phyloP scores from a whole-genome alignment of 2,329 filamentous ascomycete genomes.

The Zymoseptoria ardabiliae region DNA sequence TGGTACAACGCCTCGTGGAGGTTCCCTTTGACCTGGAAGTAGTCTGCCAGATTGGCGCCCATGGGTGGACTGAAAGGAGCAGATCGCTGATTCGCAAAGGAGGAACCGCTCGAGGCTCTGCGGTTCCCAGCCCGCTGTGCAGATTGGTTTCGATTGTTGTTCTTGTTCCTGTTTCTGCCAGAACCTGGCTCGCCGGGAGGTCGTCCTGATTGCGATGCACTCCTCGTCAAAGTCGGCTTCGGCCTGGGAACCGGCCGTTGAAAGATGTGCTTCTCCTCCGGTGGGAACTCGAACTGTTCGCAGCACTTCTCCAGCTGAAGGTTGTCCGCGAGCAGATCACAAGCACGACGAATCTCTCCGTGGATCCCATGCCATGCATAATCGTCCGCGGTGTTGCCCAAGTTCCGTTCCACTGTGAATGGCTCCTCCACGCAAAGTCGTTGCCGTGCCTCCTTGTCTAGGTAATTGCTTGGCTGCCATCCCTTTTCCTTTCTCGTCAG shows the following conservation, averaged over 20 bases:
- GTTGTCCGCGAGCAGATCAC: slow-evolving; percentile 65
- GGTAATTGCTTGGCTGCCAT: slow-evolving; percentile 60
- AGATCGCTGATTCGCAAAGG: slow-evolving; percentile 33
- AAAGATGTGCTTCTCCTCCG: slow-evolving; percentile 57
- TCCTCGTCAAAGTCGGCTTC: slow-evolving; percentile 46
- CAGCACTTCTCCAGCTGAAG: slow-evolving; percentile 77
- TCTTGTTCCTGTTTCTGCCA: slow-evolving; percentile 22
- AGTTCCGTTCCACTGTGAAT: slow-evolving; percentile 81
- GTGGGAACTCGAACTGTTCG: slow-evolving; percentile 80
- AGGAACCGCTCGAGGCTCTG: slow-evolving; percentile 51
- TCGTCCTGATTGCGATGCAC: slow-evolving; percentile 41
- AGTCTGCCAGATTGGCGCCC: slow-evolving; percentile 33
- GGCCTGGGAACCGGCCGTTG: slow-evolving; percentile 51
- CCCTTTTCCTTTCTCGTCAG: slow-evolving; percentile 78
- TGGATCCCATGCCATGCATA: slow-evolving; percentile 90
- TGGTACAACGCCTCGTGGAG: slow-evolving; percentile 44
- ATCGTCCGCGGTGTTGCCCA: slow-evolving; percentile 94
- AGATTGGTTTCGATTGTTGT: slow-evolving; percentile 41
- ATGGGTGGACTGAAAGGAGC: slow-evolving; percentile 37
- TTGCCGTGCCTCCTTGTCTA: slow-evolving; percentile 50
- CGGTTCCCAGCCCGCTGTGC: slow-evolving; percentile 44
- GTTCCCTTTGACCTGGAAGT: slow-evolving; percentile 37
- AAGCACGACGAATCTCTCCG: slow-evolving; percentile 79
- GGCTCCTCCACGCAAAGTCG: slow-evolving; percentile 92
- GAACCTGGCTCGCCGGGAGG: slow-evolving; percentile 39